Evolutionary conservation across 2,329 filamentous ascomycete species (phyloP).

Genomic region (Colletotrichum nymphaeae): DNA sequence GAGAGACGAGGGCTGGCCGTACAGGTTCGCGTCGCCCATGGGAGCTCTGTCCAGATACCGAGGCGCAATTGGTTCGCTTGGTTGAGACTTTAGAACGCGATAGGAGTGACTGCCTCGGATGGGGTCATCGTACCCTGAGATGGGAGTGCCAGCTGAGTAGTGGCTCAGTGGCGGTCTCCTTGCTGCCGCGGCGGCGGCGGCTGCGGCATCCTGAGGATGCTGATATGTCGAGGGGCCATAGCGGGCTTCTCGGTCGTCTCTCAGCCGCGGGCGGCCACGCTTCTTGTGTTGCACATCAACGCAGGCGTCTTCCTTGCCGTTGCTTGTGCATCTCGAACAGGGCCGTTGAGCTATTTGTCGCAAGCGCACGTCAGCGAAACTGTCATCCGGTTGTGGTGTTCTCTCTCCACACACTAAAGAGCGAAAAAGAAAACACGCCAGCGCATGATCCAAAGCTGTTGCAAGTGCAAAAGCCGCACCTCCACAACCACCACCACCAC

Average conservation of each 20-base stretch:
- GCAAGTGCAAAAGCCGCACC: constrained; percentile 3
- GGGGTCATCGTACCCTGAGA: constrained; percentile 59
- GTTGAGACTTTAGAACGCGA: constrained; percentile 66
- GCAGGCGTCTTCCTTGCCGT: constrained; percentile 84
- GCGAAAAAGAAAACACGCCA: neutral
- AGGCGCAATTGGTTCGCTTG: constrained; percentile 57
- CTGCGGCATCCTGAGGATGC: constrained; percentile 56
- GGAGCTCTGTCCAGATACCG: constrained; percentile 64
- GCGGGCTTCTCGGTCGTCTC: constrained; percentile 75
- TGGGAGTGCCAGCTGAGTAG: constrained; percentile 58
- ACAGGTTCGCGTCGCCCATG: constrained; percentile 62
- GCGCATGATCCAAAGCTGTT: neutral
- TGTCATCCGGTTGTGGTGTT: neutral
- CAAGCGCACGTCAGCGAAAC: constrained; percentile 27
- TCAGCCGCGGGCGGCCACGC: constrained; percentile 79
- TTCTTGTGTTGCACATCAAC: constrained; percentile 90
- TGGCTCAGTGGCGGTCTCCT: constrained; percentile 62
- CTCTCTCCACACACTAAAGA: too few species aligned
- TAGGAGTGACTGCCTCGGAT: constrained; percentile 60
- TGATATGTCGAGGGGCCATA: constrained; percentile 64
- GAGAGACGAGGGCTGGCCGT: constrained; percentile 55
- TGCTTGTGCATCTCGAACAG: constrained; percentile 80
- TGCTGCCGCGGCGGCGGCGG: constrained; percentile 44
- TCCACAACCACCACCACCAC: too few species aligned
- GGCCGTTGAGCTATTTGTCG: constrained; percentile 73